Conservation (phyloP, 2,329 filamentous ascomycete species). For the Aspergillus novofumigatus region DNA sequence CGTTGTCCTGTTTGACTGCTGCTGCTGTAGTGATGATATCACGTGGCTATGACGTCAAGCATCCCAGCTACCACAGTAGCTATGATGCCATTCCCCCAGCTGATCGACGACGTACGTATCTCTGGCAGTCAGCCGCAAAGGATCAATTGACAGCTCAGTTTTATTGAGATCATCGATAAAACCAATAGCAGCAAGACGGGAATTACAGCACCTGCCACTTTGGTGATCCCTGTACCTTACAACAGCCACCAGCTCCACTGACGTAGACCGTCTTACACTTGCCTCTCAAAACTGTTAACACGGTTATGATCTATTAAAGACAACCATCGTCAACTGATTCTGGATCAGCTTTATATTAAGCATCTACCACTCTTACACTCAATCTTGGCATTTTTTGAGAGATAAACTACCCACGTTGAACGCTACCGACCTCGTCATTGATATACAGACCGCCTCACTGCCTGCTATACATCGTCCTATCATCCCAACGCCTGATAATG, state of each 20-base stretch:
- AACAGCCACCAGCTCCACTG: not conserved
- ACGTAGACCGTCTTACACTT: not conserved
- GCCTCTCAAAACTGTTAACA: not conserved
- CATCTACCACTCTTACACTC: conserved; percentile 1
- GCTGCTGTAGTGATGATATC: not conserved
- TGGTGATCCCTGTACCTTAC: not conserved
- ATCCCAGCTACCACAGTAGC: not conserved
- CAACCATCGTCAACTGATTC: not conserved
- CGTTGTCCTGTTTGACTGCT: not conserved
- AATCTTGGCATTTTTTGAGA: not conserved
- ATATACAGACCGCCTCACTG: not conserved
- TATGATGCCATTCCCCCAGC: conserved; percentile 1
- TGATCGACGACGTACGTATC: not conserved
- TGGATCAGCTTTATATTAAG: not conserved
- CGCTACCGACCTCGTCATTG: not conserved
- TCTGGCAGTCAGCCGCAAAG: not conserved
- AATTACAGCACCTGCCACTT: not conserved
- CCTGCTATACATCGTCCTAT: not conserved
- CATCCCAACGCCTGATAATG: not conserved
- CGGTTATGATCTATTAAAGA: not conserved
- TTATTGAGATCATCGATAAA: not conserved
- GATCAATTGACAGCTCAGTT: not conserved
- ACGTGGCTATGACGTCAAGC: conserved; percentile 1
- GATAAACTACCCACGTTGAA: not conserved
- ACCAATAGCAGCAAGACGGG: not conserved